Evolutionary conservation across 768 basidiomycete genomes (phyloP), one percentile per base, ranked within the genome.

Genomic region (Cyclocybe cylindracea): DNA sequence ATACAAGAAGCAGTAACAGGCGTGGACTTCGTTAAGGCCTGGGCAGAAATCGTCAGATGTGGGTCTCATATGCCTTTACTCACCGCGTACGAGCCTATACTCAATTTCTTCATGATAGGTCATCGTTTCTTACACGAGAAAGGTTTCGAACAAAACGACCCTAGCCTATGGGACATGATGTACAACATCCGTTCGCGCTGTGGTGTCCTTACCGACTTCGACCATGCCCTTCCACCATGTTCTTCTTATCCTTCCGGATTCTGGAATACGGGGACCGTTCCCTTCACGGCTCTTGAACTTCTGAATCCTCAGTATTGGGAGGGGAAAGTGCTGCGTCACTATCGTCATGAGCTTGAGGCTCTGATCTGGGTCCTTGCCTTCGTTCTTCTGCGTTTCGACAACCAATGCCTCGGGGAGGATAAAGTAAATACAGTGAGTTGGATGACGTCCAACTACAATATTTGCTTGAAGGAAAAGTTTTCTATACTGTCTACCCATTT

Each of bases 291-390:
- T 19, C 0, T 53, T 14, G 45, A 53, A 10, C 39, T 53, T 13
- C 29, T 53, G 39, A 8, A 1, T 35, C 8, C 13, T 3, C 9
- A 37, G 13, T 47, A 53, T 29, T 53, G 51, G 51, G 9, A 36
- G 14, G 46, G 40, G 2, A 29, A 53, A 24, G 36, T 43, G 19
- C 31, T 13, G 2, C 38, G 45, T 7, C 16, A 3, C 31, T 53
- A 53, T 42, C 39, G 24, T 10, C 46, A 53, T 24, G 45, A 53
- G 35, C 24, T 47, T 11, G 51, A 53, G 24, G 38, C 51, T 2
- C 47, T 53, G 13, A 43, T 53, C n/a, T 53, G 46, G 51, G 47
- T 47, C 13, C 33, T 53, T 5, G 32, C 40, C 4, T 47, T 41
- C 37, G 46, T 53, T 10, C 47, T 24, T n/a, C 31, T 53, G 4